These are phyloP conservation scores for Aspergillus terreus DNA, from an alignment of 2,329 filamentous ascomycete species.

Conservation along the genomic window DNA sequence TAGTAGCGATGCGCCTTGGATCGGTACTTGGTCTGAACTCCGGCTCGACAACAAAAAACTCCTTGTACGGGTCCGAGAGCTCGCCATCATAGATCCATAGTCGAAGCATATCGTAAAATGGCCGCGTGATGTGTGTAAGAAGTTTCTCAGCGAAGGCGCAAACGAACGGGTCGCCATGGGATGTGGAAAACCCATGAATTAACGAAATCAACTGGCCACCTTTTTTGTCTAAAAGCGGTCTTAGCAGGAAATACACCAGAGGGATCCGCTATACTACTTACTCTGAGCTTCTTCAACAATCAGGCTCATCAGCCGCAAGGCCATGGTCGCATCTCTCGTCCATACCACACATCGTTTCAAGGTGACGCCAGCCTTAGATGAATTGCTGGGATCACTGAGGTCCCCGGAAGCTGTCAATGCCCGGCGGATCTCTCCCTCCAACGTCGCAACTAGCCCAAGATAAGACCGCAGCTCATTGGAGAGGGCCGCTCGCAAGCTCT, in stretches of 20 bases:
- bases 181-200: conserved; percentile 88
- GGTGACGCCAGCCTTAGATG: conserved; percentile 85
- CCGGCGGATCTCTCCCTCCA: conserved; percentile 86
- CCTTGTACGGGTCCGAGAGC: conserved; percentile 88
- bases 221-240: conserved; percentile 52
- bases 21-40: conserved; percentile 51
- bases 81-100: conserved; percentile 99
- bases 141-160: conserved; percentile 88
- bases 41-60: conserved; percentile 93
- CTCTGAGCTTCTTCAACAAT: conserved; percentile 88
- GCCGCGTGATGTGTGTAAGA: conserved; percentile 78
- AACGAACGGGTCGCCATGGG: conserved; percentile 92
- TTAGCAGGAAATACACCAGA: neutral
- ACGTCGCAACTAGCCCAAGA: conserved; percentile 80
- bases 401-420: conserved; percentile 67
- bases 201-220: conserved; percentile 91
- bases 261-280: conserved; percentile 31
- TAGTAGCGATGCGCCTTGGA: conserved; percentile 60
- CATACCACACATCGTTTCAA: conserved; percentile 94
- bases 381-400: conserved; percentile 60
- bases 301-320: conserved; percentile 83
- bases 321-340: conserved; percentile 97
- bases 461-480: conserved; percentile 83
- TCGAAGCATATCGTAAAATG: conserved; percentile 93
- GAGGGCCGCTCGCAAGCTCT: conserved; percentile 86